phyloP scores from a whole-genome alignment of 1,284 basidiomycete species.

The Polyporus tsugae region DNA sequence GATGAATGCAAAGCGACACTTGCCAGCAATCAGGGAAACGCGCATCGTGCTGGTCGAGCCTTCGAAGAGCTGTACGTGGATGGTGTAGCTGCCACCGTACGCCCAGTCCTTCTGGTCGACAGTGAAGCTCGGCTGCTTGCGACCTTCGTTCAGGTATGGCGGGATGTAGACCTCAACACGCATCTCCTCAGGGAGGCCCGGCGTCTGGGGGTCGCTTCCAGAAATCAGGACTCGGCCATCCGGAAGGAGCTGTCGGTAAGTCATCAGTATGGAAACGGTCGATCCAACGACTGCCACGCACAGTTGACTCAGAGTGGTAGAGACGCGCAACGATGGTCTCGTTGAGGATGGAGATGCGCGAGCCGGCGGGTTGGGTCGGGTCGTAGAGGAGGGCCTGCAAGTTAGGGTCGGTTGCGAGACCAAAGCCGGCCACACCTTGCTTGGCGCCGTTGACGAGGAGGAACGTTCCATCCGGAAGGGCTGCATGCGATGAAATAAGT shows the following conservation, averaged over 20 bases:
- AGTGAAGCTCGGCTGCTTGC: conserved; percentile 65
- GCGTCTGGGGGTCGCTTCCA: conserved; percentile 74
- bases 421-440: conserved; percentile 78
- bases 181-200: conserved; percentile 70
- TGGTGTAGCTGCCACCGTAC: conserved; percentile 58
- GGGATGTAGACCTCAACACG: conserved; percentile 81
- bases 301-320: conserved; percentile 79
- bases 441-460: conserved; percentile 76
- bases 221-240: conserved; percentile 78
- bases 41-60: conserved; percentile 61
- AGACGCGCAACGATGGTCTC: conserved; percentile 81
- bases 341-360: conserved; percentile 71
- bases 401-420: conserved; percentile 71
- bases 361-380: conserved; percentile 63
- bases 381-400: conserved; percentile 73
- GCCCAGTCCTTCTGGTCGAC: conserved; percentile 68
- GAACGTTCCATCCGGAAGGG: conserved; percentile 77
- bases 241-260: conserved; percentile 53
- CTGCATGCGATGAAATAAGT: conserved; percentile 24
- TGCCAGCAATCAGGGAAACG: conserved; percentile 71
- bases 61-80: conserved; percentile 66
- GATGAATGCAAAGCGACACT: conserved; percentile 28
- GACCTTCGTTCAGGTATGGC: conserved; percentile 71
- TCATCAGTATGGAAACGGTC: conserved; percentile 4
- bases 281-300: conserved; percentile 23